Base-by-base conservation (phyloP, 805 yeast species). In the Yueomyces sp. region DNA sequence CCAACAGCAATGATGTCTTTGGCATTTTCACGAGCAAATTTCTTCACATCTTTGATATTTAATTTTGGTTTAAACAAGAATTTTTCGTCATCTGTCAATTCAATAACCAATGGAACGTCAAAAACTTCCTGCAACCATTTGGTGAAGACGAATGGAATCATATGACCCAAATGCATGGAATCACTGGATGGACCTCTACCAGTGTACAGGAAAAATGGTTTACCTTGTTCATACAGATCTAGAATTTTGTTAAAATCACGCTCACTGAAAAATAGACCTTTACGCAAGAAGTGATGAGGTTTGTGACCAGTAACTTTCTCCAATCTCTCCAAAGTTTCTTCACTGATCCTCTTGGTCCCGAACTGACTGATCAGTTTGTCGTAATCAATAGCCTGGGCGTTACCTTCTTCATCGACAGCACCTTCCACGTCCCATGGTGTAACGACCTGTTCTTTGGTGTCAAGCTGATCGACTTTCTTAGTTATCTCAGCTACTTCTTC, bases 351-450 rank as follows among this genome's bases (percentile, higher is more conserved):
- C 48, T 69, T 77, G 36, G 97, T 87, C 54, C 98, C 98, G 55
- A 92, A 92, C 59, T 84, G 85, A 49, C 70, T 69, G 54, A 86
- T 83, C 52, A 92, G 71, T 65, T 86, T 86, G 46, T 85, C 90
- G 60, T 92, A 92, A 67, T 92, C 95, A 52, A 92, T 88, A 29
- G 78, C 87, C 62, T 83, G 88, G n/a, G 83, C 76, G 54, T 81
- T 70, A 44, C 98, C 98, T 45, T 58, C 46, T 55, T 88, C 94
- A 45, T 86, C 96, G 40, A 90, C 94, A 2, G 96, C 97, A 46
- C 97, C 98, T 64, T 85, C 95, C 31, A 92, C 98, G 62, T 92
- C 98, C 98, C 98, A 92, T 41, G 98, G 98, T 1, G 98, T 92
- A 47, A 83, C 72, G 34, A 67, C 70, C 59, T 81, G 88, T 45